Conservation (phyloP, 441 rosid species). For the Erodium chrysanthum region DNA sequence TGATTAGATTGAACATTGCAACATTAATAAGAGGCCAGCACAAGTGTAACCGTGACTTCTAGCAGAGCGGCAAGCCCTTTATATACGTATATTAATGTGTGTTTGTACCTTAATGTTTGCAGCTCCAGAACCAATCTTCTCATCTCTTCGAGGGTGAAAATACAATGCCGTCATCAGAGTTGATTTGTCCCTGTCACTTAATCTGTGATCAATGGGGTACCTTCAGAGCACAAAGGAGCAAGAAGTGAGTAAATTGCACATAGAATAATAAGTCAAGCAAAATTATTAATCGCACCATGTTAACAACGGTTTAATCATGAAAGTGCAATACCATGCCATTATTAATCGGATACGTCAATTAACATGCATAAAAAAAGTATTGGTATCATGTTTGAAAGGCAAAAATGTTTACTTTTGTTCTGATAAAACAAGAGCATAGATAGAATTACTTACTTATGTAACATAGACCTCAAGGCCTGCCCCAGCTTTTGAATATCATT, state of each 20-base stretch:
- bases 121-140: constrained; percentile 68
- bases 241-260: not conserved
- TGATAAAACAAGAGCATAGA: not conserved
- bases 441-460: constrained; percentile 47
- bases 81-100: no score
- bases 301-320: no score
- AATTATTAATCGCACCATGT: no score
- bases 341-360: no score
- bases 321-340: no score
- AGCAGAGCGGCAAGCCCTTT: no score
- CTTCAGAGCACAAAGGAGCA: constrained; percentile 28
- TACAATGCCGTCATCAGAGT: constrained; percentile 43
- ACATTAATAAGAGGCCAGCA: not conserved
- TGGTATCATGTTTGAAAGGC: no score
- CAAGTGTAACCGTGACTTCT: no score
- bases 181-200: constrained; percentile 45
- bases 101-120: constrained; percentile 51
- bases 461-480: constrained; percentile 35
- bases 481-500: constrained; percentile 47
- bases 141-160: constrained; percentile 70
- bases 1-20: not conserved
- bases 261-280: no score
- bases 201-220: constrained; percentile 43
- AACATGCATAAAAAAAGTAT: no score
- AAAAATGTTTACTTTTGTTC: no score